phyloP scores from a whole-genome alignment of 2,329 filamentous ascomycete species.

The Alternaria sp. region DNA sequence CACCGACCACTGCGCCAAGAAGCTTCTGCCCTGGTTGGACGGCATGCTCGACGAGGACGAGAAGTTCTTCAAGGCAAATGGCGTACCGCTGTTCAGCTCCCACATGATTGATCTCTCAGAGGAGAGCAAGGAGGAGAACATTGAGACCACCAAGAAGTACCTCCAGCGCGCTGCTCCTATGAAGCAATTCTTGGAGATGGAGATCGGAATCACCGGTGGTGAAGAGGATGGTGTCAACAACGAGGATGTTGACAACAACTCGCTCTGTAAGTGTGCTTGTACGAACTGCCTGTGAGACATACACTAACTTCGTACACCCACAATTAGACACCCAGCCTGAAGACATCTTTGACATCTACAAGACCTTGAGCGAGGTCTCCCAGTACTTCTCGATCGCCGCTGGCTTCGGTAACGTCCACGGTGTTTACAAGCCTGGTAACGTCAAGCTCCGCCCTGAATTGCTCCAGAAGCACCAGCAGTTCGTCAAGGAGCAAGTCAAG shows the following conservation, averaged over 20 bases:
- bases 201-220: slow-evolving; percentile 84
- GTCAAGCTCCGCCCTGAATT: slow-evolving; percentile 84
- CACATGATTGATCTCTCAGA: slow-evolving; percentile 98
- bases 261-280: slow-evolving; percentile 69
- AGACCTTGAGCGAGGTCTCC: slow-evolving; percentile 51
- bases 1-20: slow-evolving; percentile 56
- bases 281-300: background rate
- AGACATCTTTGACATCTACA: slow-evolving; percentile 46
- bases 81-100: slow-evolving; percentile 65
- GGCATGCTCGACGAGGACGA: slow-evolving; percentile 82
- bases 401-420: slow-evolving; percentile 98
- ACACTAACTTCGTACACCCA: background rate
- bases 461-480: slow-evolving; percentile 93
- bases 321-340: slow-evolving; percentile 22
- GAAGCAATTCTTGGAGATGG: slow-evolving; percentile 99
- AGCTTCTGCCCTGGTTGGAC: slow-evolving; percentile 95
- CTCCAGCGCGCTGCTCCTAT: slow-evolving; percentile 92
- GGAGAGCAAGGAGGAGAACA: slow-evolving; percentile 81
- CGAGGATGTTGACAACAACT: slow-evolving; percentile 69
- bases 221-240: slow-evolving; percentile 87
- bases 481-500: slow-evolving; percentile 76
- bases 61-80: slow-evolving; percentile 90
- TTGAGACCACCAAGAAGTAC: slow-evolving; percentile 77
- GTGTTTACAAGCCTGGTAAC: slow-evolving; percentile 68
- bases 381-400: slow-evolving; percentile 69